Percentiles rank a stretch among this genome's conserved stretches.
phyloP scores from a whole-genome alignment of 768 basidiomycete species.

The Kwoniella pini region DNA sequence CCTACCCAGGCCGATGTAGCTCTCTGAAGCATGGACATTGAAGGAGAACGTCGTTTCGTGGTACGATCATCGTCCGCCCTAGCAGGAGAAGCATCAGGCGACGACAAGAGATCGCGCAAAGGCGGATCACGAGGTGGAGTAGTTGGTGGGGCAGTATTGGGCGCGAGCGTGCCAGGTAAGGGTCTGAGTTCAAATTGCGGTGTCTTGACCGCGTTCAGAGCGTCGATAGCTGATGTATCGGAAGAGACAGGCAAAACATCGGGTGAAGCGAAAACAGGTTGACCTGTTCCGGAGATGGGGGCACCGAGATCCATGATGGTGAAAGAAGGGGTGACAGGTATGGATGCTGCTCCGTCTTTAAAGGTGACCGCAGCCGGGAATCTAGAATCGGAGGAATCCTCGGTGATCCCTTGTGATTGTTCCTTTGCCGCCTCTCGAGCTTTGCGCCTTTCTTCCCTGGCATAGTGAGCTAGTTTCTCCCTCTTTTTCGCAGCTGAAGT shows the following conservation, averaged over 20 bases:
- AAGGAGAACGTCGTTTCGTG: slow-evolving; percentile 72
- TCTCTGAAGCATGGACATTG: slow-evolving; percentile 93
- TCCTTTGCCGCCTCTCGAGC: slow-evolving; percentile 14
- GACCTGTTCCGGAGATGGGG: slow-evolving; percentile 13
- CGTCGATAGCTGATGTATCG: not conserved
- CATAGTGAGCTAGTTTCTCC: slow-evolving; percentile 32
- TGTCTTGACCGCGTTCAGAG: not conserved
- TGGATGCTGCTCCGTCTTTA: slow-evolving; percentile 18
- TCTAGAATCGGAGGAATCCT: not conserved
- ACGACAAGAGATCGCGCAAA: not conserved
- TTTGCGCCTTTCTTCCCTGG: slow-evolving; percentile 34
- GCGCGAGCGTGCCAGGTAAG: not conserved
- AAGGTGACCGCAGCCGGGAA: slow-evolving; percentile 23
- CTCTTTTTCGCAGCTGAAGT: slow-evolving; percentile 33
- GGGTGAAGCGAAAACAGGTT: not conserved
- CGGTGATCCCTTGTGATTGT: not conserved
- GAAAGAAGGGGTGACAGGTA: slow-evolving; percentile 18
- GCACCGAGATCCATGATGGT: slow-evolving; percentile 27
- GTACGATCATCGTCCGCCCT: slow-evolving; percentile 6
- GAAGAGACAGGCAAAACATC: not conserved
- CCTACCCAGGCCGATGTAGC: slow-evolving; percentile 84
- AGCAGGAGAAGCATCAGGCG: slow-evolving; percentile 20
- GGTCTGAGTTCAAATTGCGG: slow-evolving; percentile 5
- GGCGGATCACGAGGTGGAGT: slow-evolving; percentile 24
- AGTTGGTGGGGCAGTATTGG: slow-evolving; percentile 3